Evolutionary conservation across 2,329 filamentous ascomycete species (phyloP).

Genomic region (Cladophialophora yegresii): DNA sequence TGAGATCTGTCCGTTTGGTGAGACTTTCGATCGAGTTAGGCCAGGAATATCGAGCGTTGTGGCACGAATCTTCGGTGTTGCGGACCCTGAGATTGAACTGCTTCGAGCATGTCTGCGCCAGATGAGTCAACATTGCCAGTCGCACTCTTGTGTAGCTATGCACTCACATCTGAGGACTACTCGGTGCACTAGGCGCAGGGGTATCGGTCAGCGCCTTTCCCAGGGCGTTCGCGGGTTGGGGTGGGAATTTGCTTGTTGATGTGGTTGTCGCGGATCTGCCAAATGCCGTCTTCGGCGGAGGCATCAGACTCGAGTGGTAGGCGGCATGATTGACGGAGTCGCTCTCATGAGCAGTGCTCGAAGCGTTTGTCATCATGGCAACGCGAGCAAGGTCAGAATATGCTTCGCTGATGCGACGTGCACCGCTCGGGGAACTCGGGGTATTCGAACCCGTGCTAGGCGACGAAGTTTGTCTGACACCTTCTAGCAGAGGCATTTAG

Average conservation of each 20-base stretch:
- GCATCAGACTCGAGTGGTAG: conserved; percentile 33
- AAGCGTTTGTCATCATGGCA: conserved; percentile 33
- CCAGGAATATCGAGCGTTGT: conserved; percentile 97
- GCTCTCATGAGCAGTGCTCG: conserved; percentile 21
- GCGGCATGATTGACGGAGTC: conserved; percentile 28
- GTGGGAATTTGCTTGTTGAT: conserved; percentile 18
- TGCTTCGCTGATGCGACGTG: conserved; percentile 26
- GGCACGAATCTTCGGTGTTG: conserved; percentile 79
- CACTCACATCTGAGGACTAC: conserved; percentile 63
- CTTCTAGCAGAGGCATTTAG: conserved; percentile 34
- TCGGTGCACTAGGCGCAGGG: conserved; percentile 62
- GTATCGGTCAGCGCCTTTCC: conserved; percentile 63
- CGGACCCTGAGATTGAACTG: conserved; percentile 69
- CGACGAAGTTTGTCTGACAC: conserved; percentile 20
- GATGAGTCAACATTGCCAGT: conserved; percentile 15
- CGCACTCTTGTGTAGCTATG: background rate
- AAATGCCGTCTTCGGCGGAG: conserved; percentile 30
- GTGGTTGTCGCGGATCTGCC: conserved; percentile 23
- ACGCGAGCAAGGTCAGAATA: conserved; percentile 30
- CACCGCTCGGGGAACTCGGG: conserved; percentile 11
- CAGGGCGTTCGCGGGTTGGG: conserved; percentile 45
- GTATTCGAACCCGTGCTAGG: conserved; percentile 14
- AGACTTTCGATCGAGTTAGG: conserved; percentile 91
- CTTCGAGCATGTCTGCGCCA: conserved; percentile 53
- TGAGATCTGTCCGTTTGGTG: conserved; percentile 91